Evolutionary conservation across 306 rosid genomes (phyloP).

Genomic region (Citrullus colocynthis): DNA sequence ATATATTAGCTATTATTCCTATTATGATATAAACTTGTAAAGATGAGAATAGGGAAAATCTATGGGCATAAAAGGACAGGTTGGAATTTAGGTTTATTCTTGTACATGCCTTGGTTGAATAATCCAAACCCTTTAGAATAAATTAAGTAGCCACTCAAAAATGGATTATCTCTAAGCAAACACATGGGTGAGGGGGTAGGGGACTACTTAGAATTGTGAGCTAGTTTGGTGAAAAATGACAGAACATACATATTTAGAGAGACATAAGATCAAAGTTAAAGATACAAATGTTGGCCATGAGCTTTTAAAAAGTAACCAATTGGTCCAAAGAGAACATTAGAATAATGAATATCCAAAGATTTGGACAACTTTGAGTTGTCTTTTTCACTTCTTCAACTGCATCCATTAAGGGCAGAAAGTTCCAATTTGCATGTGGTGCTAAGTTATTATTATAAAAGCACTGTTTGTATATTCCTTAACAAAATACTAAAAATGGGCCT

Average conservation of each 20-base stretch:
- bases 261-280: constrained; percentile 6
- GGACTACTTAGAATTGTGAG: constrained; percentile 7
- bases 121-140: constrained; percentile 6
- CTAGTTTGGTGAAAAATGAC: constrained; percentile 7
- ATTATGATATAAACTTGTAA: background rate
- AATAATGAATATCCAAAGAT: background rate
- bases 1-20: background rate
- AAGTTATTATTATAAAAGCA: background rate
- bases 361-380: constrained; percentile 7
- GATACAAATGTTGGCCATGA: constrained; percentile 8
- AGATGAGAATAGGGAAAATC: background rate
- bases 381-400: constrained; percentile 9
- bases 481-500: constrained; percentile 5
- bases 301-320: background rate
- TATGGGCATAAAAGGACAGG: background rate
- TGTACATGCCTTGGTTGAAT: background rate
- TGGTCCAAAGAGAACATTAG: background rate
- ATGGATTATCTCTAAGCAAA: background rate
- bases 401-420: constrained; percentile 1
- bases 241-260: background rate
- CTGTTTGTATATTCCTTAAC: constrained; percentile 1
- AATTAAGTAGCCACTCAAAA: constrained; percentile 5
- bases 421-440: constrained; percentile 10
- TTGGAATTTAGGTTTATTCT: background rate
- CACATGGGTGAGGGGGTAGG: constrained; percentile 2